Base-by-base conservation (phyloP, 495 filamentous ascomycete genomes). In the Penicillium lividum region DNA sequence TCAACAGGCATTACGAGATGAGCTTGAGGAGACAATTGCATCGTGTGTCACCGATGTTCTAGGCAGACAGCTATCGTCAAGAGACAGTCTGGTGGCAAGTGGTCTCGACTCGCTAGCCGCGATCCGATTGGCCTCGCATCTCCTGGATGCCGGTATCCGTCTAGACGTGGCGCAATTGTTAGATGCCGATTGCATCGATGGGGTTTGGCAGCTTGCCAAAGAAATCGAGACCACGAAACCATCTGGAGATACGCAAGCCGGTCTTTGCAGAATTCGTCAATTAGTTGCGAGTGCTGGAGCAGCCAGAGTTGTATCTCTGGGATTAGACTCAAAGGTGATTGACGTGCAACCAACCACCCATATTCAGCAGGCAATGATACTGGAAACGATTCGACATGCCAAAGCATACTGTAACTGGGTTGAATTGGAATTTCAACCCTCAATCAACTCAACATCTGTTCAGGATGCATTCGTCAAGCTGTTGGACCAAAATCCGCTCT, bases 331-430 rank as follows among this genome's bases (percentile, higher is more conserved):
- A 4, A 64, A 78, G 6, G 70, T 89, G 28, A 74, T 81, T 7
- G 73, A 78, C 18, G 67, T 90, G 28, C 67, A 86, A 22, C 76
- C 77, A 4, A 89, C 88, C 63, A 91, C 85, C 30, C 82, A 86
- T 47, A 77, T 91, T 7, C 91, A 95, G 58, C 71, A 79, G 22
- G 85, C 88, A n/a, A 93, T 95, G 90, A 73, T 95, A 5, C 71
- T 81, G 3, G 89, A 92, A 63, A 91, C 88, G 1, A 65, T 71
- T 6, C 75, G 77, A 33, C 67, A 84, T 38, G 38, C 67, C 1
- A 73, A 70, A 30, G 77, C 86, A 8, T 93, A 95, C 68, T 86
- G 85, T 68, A 95, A 95, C 63, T 88, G 84, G 82, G 73, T 91
- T 15, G 81, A 89, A 59, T 63, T 93, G 8, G 71, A 77, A 5